A percentile compares a stretch with the other conserved stretches of the same genome.
phyloP scores from a whole-genome alignment of 345 rosid genomes.

The Adansonia digitata region DNA sequence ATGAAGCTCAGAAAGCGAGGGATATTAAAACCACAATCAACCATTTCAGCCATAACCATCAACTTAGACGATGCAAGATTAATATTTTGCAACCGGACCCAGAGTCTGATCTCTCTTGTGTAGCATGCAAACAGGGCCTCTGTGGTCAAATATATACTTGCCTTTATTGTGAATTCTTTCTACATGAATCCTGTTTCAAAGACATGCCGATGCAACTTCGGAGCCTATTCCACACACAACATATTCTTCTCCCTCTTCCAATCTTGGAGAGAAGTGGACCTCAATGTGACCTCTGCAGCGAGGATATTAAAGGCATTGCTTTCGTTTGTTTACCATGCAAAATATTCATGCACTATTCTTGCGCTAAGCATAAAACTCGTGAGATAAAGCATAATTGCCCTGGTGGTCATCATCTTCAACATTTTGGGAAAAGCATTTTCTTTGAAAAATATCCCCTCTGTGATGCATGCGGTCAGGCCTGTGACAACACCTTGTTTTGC shows the following conservation, averaged over 20 bases:
- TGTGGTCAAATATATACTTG: background rate
- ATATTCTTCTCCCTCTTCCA: background rate
- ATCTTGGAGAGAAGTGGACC: background rate
- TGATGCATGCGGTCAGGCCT: background rate
- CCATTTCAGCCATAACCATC: background rate
- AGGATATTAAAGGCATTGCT: fast-evolving
- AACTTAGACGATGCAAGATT: background rate
- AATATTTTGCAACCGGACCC: background rate
- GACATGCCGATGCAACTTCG: background rate
- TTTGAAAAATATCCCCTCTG: background rate
- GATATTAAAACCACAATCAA: background rate
- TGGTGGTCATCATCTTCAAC: background rate
- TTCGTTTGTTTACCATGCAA: background rate
- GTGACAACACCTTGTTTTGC: background rate
- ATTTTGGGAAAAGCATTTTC: background rate
- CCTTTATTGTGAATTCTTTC: background rate
- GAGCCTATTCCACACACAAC: background rate
- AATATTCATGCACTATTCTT: background rate
- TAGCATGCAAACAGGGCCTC: background rate
- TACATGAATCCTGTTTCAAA: background rate
- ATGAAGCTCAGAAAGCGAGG: too few relatives aligned
- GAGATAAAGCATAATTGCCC: background rate
- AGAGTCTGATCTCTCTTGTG: background rate
- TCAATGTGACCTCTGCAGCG: background rate
- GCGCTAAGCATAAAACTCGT: background rate